Evolutionary conservation across 306 rosid genomes (phyloP), one percentile per base, ranked within the genome.

Genomic region (Cucurbita argyrosperma): DNA sequence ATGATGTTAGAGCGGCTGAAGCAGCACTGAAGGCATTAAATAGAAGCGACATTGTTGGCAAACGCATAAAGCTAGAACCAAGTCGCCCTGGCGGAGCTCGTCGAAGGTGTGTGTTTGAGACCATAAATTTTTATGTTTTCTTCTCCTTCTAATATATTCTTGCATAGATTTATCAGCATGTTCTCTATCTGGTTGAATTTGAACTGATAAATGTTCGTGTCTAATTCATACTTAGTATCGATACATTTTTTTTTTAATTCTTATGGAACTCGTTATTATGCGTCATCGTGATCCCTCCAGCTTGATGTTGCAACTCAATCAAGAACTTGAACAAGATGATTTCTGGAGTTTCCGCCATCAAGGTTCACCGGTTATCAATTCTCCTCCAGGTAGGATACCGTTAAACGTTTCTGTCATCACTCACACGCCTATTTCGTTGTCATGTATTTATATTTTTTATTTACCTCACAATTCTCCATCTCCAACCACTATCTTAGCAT

Each of bases 71-170:
- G 72, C 96, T 92, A 35, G 98, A 92, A 85, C 98, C 96, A 15
- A 92, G 98, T 79, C 98, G 98, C 63, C 98, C 98, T 75, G 96
- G 98, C 39, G 98, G 98, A 79, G 92, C 96, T 10, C 98, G 98
- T 75, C 86, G 98, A 81, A 92, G 81, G 98, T 92, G 83, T 83
- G 91, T 78, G 11, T 76, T 57, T 13, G 21, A 75, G 37, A 14
- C 78, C 63, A 18, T 74, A 53, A 47, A 4, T 47, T 58, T 56
- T 35, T 50, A 10, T 50, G 42, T 5, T 70, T 70, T 21, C 42
- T 50, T 70, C 42, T 5, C 10, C 19, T 45, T 70, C 21, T 49
- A 30, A 50, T 52, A 50, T 23, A 13, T 51, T 30, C 15, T 30
- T 49, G 45, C 40, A 11, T 10, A 45, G 55, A 18, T 43, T 42